Base-by-base conservation (phyloP, 1,284 basidiomycete genomes). In the Apiotrichum siamense region DNA sequence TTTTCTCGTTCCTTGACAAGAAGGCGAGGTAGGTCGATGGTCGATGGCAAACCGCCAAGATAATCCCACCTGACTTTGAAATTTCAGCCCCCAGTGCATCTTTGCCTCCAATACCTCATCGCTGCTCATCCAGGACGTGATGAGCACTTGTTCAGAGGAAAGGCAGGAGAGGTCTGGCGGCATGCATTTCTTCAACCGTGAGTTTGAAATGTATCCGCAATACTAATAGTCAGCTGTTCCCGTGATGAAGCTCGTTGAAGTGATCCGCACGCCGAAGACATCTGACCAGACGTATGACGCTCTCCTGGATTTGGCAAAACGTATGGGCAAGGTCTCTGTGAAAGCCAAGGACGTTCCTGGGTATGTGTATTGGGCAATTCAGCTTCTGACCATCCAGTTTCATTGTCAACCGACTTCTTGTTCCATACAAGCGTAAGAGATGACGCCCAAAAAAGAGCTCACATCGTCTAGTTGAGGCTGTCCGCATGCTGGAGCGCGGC, bases 101-200 rank as follows among this genome's bases (percentile, higher is more conserved):
- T 80, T 81, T 55, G 79, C 79, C 15, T 76, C 73, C 50, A 81
- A 81, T 66, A 81, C 80, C n/a, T 77, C 74, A 27, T 76, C 74
- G 31, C 63, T 81, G 36, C 75, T 75, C 44, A 75, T 81, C 44
- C 68, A 67, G n/a, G 78, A 78, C 55, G 78, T 81, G 36, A 77
- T 77, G 10, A 65, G 69, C 47, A 49, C 65, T 4, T 73, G 66
- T 40, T 50, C 61, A 2, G 41, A 54, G 2, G 68, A 65, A 21
- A 52, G 77, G 42, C 67, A 69, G 55, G 61, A 62, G 36, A 67
- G 64, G 69, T 78, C 78, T 40, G 75, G 73, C 21, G 78, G 79
- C 10, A 71, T 81, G 49, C 80, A 81, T 64, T 79, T 79, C 57
- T 80, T 80, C 63, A 77, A 77, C 59, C 75, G 68, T 68, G 50